A percentile compares a stretch with the other conserved stretches of the same genome.
Evolutionary conservation across 1,284 basidiomycete species (phyloP).

Genomic region (Melampsora americana): DNA sequence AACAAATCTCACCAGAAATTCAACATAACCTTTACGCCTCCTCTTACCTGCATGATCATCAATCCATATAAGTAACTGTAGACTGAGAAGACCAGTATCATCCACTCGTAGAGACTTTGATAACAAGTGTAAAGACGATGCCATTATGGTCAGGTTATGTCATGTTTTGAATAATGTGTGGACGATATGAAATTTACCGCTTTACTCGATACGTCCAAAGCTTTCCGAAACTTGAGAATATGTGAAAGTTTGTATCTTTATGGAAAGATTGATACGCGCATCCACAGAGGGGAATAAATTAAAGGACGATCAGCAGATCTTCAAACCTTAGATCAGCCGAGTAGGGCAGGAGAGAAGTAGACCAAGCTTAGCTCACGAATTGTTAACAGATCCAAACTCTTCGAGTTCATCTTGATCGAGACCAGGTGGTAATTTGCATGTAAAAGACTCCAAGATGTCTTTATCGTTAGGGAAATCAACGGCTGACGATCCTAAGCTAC

Average conservation of each 20-base stretch:
- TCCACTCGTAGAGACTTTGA: conserved; percentile 32
- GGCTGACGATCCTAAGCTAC: conserved; percentile 18
- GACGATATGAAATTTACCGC: not conserved
- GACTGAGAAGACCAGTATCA: conserved; percentile 31
- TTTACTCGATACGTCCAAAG: conserved; percentile 39
- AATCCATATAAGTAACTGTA: conserved; percentile 29
- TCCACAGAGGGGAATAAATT: not conserved
- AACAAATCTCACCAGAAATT: conserved; percentile 25
- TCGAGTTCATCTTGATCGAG: conserved; percentile 35
- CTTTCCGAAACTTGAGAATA: conserved; percentile 38
- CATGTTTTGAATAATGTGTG: not conserved
- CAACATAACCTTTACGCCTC: conserved; percentile 30
- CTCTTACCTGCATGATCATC: conserved; percentile 28
- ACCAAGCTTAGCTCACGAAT: conserved; percentile 26
- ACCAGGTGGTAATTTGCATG: conserved; percentile 23
- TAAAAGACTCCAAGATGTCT: conserved; percentile 32
- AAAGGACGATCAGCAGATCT: not conserved
- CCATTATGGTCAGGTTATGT: not conserved
- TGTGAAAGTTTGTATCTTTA: conserved; percentile 35
- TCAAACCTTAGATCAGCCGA: not conserved
- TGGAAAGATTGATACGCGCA: not conserved
- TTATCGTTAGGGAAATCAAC: conserved; percentile 41
- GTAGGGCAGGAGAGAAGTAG: not conserved
- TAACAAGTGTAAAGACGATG: not conserved
- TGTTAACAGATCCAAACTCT: conserved; percentile 22